Evolutionary conservation across 176 grass and related monocot species (phyloP), one percentile per base, ranked within the genome.

Genomic region (Pontederia paniculata): DNA sequence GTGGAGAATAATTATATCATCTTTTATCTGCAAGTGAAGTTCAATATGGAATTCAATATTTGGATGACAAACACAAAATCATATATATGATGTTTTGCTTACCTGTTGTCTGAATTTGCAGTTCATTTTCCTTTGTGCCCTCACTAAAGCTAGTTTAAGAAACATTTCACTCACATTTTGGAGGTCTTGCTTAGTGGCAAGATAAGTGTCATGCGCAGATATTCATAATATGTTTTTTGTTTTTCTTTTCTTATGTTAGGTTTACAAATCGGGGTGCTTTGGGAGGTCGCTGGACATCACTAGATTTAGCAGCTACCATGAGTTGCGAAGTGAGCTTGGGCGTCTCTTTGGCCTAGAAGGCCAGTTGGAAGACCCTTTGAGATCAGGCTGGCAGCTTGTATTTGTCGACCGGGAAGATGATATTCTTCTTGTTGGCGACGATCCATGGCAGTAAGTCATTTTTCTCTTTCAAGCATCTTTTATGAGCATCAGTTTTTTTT

Each of bases 331-430:
- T 48, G 91, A 97, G 50, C 73, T 97, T 54, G 91, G 82, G 74
- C 75, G 56, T 51, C 77, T 97, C 77, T 97, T 97, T 65, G 91
- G 86, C 68, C 79, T 97, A 17, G 82, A 90, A 55, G 91, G 82
- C 67, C 79, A 89, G 62, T 89, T 97, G 82, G 91, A 97, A 80
- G 76, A 97, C 76, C 86, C 91, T 37, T 57, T 84, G 71, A 97
- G 91, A 97, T 97, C 91, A 97, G 91, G 91, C 91, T 97, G 91
- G 91, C 91, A 97, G 91, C 91, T 97, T 97, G 91, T 97, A 97
- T 97, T 97, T 52, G 80, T 97, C 57, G 91, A 97, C 82, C 73
- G 77, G 20, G 91, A 97, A 77, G 79, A 90, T 16, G 86, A 97
- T 42, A 80, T 90, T 75, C 91, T 97, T 57, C 91, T 97, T 47